phyloP scores from a whole-genome alignment of 495 filamentous ascomycete genomes.

The Aspergillus panamensis region DNA sequence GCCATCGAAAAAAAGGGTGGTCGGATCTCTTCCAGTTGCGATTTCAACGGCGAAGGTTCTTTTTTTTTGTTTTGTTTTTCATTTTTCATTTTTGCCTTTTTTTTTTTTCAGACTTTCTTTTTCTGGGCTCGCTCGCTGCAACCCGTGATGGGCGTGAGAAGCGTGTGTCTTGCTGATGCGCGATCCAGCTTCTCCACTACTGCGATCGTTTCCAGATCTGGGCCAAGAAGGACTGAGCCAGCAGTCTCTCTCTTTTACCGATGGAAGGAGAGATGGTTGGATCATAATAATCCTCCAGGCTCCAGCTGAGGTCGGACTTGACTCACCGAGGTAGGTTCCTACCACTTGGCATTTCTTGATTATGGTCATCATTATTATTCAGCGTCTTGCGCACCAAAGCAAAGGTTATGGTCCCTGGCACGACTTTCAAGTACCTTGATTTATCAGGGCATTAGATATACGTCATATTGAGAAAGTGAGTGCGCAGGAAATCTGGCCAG shows the following conservation, averaged over 20 bases:
- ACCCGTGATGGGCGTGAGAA: constrained; percentile 8
- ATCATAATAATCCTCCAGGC: not conserved
- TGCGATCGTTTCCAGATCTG: constrained; percentile 27
- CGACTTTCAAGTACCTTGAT: no score
- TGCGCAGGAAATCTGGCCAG: no score
- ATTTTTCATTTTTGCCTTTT: no score
- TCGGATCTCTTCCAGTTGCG: constrained; percentile 20
- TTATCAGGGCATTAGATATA: no score
- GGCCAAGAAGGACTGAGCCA: constrained; percentile 13
- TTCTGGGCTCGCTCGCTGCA: constrained; percentile 20
- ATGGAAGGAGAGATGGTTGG: not conserved
- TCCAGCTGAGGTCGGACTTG: not conserved
- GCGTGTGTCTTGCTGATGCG: constrained; percentile 18
- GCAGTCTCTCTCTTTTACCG: not conserved
- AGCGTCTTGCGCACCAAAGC: no score
- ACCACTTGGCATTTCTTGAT: no score
- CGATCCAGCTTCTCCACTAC: constrained; percentile 22
- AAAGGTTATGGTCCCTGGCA: no score
- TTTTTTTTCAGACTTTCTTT: no score
- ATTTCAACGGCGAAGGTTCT: constrained; percentile 20
- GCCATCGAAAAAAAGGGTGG: constrained; percentile 13
- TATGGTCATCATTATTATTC: no score
- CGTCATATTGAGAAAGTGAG: no score
- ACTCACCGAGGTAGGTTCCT: no score
- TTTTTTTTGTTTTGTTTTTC: not conserved